Evolutionary conservation across 148 eudicot species (phyloP), one percentile per base, ranked within the genome.

Genomic region (Rhododendron vialii): DNA sequence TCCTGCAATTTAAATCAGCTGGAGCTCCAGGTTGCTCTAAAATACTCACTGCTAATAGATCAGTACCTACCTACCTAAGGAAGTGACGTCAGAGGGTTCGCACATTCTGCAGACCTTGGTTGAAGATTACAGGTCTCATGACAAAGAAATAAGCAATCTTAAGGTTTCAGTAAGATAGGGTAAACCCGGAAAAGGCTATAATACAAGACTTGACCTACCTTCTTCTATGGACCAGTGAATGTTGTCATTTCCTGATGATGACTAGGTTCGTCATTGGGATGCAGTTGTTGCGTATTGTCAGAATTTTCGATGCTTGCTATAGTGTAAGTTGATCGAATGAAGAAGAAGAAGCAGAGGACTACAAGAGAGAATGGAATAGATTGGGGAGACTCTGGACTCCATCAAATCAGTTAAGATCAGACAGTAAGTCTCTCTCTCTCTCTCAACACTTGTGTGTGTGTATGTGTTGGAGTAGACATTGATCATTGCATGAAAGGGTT

Each of bases 31-130:
- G 85, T 88, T 90, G 94, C 98, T 83, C 26, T 90, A 14, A 89
- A 84, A 86, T 97, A 94, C 87, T 92, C 93, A 81, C 79, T 88
- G 81, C 53, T 94, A 84, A 85, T 97, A 87, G 96, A 91, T 47
- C 88, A 87, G 35, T 87, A 88, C 85, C 88, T 93, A 88, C 85
- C 88, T 93, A 61, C 88, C 91, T 45, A 86, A 74, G 73, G 92
- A 92, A 84, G 86, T 86, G 57, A 86, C 87, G 71, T 83, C 92
- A 67, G 92, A 92, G 84, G 98, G 92, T 88, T 92, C 91, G 18
- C 50, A 74, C 80, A 92, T 95, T 89, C 90, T 97, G 90, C 98
- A 90, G 57, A 83, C 89, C 86, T 86, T 95, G 87, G 82, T 89
- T 26, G 90, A 91, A 82, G 92, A 90, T 83, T 84, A 71, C 88